Evolutionary conservation across 306 rosid species (phyloP), one percentile per base, ranked within the genome.

Genomic region (Boehmeria nivea): DNA sequence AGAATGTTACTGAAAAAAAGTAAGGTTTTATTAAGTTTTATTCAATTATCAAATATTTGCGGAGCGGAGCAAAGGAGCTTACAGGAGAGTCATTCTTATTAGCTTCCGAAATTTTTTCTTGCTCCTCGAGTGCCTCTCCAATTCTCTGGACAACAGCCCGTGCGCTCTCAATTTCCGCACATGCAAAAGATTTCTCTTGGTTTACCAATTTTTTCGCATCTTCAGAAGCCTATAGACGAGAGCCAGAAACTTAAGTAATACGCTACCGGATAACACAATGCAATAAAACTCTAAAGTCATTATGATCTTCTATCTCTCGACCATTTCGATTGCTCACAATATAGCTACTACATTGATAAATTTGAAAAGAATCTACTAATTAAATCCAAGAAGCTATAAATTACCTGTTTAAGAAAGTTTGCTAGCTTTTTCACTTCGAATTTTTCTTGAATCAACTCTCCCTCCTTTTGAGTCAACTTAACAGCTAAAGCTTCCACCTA

Each of bases 401-500:
- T 31, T 12, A 87, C 98, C 94, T 91, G 96, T 71, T 91, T 91
- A 76, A 91, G 98, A 81, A 82, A 91, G 83, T 72, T 82, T 16
- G 79, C 87, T 24, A 91, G 83, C 82, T 82, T 87, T 66, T 91
- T 84, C 81, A 91, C 96, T 91, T 91, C 98, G 77, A 84, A 87
- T 85, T 91, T 91, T 70, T 91, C 98, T 63, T 91, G 98, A 72
- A 91, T 91, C 80, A 91, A 57, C 57, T 91, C 98, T 68, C 98
- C 98, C 80, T 91, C 98, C 40, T 84, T 82, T 74, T 91, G 96
- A 65, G 98, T 91, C 80, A 91, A 79, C 78, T 91, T 87, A 50
- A 84, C 96, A 2, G 98, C 98, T 52, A 91, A 72, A 72, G 98
- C 98, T 82, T 91, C 98, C 64, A 91, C 98, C 98, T 91, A 68